Evolutionary conservation across 352 stramenopile species (phyloP).

Genomic region (Globisporangium paroecandrum): DNA sequence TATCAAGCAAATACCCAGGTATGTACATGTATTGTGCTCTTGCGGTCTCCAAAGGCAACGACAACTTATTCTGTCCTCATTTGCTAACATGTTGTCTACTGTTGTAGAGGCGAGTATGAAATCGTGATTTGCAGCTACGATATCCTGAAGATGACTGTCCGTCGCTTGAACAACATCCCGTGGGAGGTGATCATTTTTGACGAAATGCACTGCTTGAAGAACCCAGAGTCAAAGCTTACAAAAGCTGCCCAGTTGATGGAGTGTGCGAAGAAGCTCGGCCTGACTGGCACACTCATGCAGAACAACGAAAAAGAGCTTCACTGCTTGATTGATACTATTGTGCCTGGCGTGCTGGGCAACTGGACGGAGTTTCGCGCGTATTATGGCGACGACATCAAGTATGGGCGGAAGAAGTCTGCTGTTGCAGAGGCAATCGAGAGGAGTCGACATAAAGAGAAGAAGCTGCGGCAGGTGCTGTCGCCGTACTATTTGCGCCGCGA

Average conservation of each 20-base stretch:
- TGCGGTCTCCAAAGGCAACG: background rate
- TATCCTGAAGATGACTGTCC: slow-evolving; percentile 87
- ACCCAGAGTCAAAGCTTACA: slow-evolving; percentile 93
- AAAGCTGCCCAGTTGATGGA: slow-evolving; percentile 64
- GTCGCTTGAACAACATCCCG: slow-evolving; percentile 70
- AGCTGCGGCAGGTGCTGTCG: slow-evolving; percentile 49
- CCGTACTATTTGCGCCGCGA: slow-evolving; percentile 73
- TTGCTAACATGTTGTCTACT: slow-evolving; percentile 54
- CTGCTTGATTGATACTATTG: slow-evolving; percentile 73
- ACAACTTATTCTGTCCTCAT: slow-evolving; percentile 18
- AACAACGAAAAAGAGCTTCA: slow-evolving; percentile 86
- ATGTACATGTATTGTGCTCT: slow-evolving; percentile 53
- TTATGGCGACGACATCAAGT: slow-evolving; percentile 83
- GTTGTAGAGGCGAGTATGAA: slow-evolving; percentile 60
- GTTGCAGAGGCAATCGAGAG: slow-evolving; percentile 51
- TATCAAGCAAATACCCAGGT: slow-evolving; percentile 65
- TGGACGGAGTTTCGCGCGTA: slow-evolving; percentile 72
- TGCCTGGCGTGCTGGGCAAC: slow-evolving; percentile 53
- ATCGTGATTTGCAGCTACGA: slow-evolving; percentile 84
- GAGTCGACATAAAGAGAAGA: slow-evolving; percentile 66
- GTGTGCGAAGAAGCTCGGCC: slow-evolving; percentile 69
- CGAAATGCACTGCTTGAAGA: slow-evolving; percentile 98
- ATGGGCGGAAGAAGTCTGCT: slow-evolving; percentile 76
- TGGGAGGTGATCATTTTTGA: slow-evolving; percentile 97
- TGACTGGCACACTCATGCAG: slow-evolving; percentile 89